These are phyloP conservation scores for Cystofilobasidium bisporidii DNA, from an alignment of 768 basidiomycete species.

Conservation along the genomic window DNA sequence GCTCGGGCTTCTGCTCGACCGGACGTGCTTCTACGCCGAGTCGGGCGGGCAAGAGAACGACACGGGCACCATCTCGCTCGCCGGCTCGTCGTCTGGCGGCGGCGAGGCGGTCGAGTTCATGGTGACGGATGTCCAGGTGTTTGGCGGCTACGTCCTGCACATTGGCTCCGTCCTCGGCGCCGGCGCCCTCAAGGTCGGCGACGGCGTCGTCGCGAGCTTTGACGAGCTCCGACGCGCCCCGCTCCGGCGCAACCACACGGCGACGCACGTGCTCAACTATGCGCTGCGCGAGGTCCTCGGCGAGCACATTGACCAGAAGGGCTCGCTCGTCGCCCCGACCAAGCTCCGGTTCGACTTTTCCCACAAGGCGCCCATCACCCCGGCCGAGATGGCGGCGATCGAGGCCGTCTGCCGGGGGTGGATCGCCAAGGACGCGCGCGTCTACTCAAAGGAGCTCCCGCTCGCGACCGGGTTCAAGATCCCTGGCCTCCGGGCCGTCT, in stretches of 20 bases:
- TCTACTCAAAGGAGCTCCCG: constrained; percentile 76
- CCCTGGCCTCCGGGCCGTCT: constrained; percentile 89
- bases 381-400: constrained; percentile 67
- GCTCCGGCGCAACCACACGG: constrained; percentile 93
- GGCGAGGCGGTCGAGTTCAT: constrained; percentile 86
- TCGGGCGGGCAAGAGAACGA: constrained; percentile 95
- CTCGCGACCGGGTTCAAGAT: constrained; percentile 72
- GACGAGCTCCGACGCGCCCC: constrained; percentile 96
- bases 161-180: constrained; percentile 84
- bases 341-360: constrained; percentile 98
- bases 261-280: constrained; percentile 95
- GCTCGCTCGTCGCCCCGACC: constrained; percentile 87
- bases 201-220: constrained; percentile 77
- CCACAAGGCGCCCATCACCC: constrained; percentile 77
- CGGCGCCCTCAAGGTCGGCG: constrained; percentile 65
- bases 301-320: constrained; percentile 96
- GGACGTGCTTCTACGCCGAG: constrained; percentile 94
- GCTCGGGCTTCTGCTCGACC: constrained; percentile 82
- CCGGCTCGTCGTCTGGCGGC: constrained; percentile 57
- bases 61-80: constrained; percentile 54
- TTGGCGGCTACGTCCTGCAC: constrained; percentile 91
- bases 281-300: constrained; percentile 85
- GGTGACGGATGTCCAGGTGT: constrained; percentile 85
- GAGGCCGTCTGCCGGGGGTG: constrained; percentile 76
- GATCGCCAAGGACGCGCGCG: constrained; percentile 80